Conservation (phyloP, 371 early-diverging fungal genomes). For the Rhizopus microsporus region DNA sequence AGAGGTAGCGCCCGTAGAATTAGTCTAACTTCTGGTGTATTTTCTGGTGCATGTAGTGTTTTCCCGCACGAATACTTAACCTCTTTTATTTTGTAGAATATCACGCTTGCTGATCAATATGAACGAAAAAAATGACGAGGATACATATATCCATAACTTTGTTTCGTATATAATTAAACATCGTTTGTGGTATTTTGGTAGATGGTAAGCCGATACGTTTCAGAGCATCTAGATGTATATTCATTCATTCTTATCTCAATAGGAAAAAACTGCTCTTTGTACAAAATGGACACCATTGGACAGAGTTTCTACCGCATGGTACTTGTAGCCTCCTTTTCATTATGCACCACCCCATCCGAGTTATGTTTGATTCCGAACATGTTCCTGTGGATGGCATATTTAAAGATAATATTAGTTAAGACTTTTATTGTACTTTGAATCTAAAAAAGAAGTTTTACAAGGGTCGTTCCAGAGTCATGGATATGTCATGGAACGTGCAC, state of each 20-base stretch:
- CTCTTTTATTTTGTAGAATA: conserved; percentile 12
- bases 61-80: conserved; percentile 7
- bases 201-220: conserved; percentile 11
- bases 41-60: too few species aligned
- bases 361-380: conserved; percentile 16
- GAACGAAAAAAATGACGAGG: conserved; percentile 13
- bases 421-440: conserved; percentile 15
- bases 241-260: conserved; percentile 8
- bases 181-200: conserved; percentile 14
- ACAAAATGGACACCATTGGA: conserved; percentile 12
- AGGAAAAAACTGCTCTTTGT: conserved; percentile 12
- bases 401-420: conserved; percentile 15
- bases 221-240: conserved; percentile 9
- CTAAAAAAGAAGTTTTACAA: conserved; percentile 11
- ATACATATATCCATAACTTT: conserved; percentile 12
- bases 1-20: too few species aligned
- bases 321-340: conserved; percentile 6
- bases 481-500: conserved; percentile 5
- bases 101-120: conserved; percentile 11
- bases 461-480: conserved; percentile 6
- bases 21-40: too few species aligned
- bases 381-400: conserved; percentile 9
- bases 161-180: conserved; percentile 6
- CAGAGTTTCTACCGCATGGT: conserved; percentile 12
- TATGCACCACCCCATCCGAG: conserved; percentile 11